Conservation (phyloP, 2,329 filamentous ascomycete species). For the Bipolaris bicolor region DNA sequence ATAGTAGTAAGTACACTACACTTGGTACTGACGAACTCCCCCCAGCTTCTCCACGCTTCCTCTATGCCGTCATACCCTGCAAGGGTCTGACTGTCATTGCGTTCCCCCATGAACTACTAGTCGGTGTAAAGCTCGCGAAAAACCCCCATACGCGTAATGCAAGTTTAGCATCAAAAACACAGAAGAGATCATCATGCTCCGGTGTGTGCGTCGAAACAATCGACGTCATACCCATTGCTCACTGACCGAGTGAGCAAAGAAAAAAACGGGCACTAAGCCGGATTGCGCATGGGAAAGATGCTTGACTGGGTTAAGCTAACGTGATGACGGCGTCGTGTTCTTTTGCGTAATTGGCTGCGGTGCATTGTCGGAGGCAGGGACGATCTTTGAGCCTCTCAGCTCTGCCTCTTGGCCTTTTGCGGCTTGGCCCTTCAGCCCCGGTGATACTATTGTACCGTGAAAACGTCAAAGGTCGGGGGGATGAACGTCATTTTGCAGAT, state of each 20-base stretch:
- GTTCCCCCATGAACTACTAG: no score
- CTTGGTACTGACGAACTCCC: no score
- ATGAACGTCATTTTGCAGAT: constrained; percentile 7
- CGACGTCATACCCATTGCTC: constrained; percentile 10
- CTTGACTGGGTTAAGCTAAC: constrained; percentile 14
- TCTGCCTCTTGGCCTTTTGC: neutral
- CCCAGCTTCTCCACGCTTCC: neutral
- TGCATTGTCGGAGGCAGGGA: neutral
- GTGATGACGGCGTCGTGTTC: no score
- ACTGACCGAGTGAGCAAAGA: neutral
- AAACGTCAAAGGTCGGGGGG: constrained; percentile 10
- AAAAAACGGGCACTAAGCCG: constrained; percentile 1
- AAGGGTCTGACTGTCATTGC: no score
- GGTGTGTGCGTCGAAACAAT: neutral
- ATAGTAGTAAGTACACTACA: neutral
- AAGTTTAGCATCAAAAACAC: no score
- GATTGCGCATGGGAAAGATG: constrained; percentile 1
- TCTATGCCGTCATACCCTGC: constrained; percentile 14
- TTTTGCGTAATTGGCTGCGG: constrained; percentile 8
- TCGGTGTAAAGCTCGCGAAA: no score
- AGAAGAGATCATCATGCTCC: no score
- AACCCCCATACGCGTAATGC: no score
- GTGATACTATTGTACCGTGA: no score
- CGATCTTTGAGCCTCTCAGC: constrained; percentile 8
- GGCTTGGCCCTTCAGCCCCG: constrained; percentile 1